phyloP scores from a whole-genome alignment of 352 stramenopile species.

The Blastocystis sp. region DNA sequence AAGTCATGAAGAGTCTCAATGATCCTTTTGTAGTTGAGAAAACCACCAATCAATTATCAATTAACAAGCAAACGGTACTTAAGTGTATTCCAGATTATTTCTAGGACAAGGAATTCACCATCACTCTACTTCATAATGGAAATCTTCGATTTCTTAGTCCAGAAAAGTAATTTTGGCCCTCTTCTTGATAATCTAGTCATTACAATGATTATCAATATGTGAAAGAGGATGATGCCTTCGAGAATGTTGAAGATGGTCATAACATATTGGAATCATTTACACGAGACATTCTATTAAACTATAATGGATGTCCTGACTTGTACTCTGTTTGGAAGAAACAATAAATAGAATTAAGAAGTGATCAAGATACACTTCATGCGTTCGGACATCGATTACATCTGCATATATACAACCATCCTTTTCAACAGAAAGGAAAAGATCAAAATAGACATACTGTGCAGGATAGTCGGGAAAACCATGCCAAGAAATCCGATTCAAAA shows the following conservation, averaged over 20 bases:
- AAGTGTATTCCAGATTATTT: too few species aligned
- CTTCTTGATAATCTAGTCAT: neutral
- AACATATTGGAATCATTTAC: constrained; percentile 28
- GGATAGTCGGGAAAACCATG: too few species aligned
- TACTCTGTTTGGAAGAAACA: constrained; percentile 13
- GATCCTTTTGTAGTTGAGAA: neutral
- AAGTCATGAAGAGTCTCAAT: constrained; percentile 9
- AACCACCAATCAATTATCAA: neutral
- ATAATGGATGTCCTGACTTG: constrained; percentile 11
- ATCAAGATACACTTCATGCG: too few species aligned
- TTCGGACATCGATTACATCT: too few species aligned
- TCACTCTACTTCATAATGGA: constrained; percentile 11
- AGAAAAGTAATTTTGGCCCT: neutral
- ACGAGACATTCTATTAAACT: neutral
- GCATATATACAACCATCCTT: too few species aligned
- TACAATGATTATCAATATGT: constrained; percentile 20
- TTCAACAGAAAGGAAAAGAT: too few species aligned
- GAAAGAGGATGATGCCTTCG: neutral
- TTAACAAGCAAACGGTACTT: neutral
- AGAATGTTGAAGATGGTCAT: constrained; percentile 18
- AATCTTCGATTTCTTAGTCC: neutral
- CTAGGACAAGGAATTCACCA: constrained; percentile 29
- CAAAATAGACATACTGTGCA: too few species aligned
- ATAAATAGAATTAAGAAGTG: neutral
- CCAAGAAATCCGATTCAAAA: too few species aligned